Evolutionary conservation across 192 early-diverging fungal genomes (phyloP).

Genomic region (Linnemannia hyalina): DNA sequence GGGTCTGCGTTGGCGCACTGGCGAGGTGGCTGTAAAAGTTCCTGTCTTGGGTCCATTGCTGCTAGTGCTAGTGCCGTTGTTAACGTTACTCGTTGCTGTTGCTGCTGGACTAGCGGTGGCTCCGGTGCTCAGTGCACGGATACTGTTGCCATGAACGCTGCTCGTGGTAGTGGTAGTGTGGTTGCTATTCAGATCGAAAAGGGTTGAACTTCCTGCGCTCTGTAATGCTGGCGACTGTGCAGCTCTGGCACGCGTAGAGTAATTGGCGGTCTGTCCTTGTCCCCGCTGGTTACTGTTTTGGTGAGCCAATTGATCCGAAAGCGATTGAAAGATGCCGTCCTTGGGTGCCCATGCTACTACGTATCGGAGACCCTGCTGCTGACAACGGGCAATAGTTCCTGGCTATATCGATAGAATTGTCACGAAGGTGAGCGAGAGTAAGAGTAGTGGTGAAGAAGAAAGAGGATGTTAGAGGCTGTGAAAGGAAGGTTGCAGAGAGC

Average conservation of each 20-base stretch:
- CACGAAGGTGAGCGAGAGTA: background rate
- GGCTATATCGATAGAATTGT: conserved; percentile 15
- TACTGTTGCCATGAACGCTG: conserved; percentile 2
- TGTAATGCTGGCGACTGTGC: conserved; percentile 10
- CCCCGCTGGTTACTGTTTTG: background rate
- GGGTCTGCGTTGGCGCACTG: conserved; percentile 37
- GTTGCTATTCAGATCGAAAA: background rate
- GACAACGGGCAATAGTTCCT: conserved; percentile 26
- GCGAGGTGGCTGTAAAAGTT: conserved; percentile 5
- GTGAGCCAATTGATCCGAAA: background rate
- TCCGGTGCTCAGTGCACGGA: background rate
- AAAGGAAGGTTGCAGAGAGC: too few species aligned
- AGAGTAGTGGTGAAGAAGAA: background rate
- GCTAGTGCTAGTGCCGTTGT: conserved; percentile 4
- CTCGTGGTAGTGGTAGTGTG: background rate
- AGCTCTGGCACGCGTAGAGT: background rate
- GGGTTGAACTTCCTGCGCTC: background rate
- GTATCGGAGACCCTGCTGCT: conserved; percentile 33
- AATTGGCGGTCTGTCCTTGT: background rate
- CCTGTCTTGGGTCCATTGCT: background rate
- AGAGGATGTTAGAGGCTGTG: background rate
- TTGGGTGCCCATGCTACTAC: conserved; percentile 37
- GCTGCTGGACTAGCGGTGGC: conserved; percentile 4
- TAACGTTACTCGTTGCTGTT: background rate
- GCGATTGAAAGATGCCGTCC: conserved; percentile 7